Conservation (phyloP, 352 stramenopile genomes). For the Globisporangium takayamanum region DNA sequence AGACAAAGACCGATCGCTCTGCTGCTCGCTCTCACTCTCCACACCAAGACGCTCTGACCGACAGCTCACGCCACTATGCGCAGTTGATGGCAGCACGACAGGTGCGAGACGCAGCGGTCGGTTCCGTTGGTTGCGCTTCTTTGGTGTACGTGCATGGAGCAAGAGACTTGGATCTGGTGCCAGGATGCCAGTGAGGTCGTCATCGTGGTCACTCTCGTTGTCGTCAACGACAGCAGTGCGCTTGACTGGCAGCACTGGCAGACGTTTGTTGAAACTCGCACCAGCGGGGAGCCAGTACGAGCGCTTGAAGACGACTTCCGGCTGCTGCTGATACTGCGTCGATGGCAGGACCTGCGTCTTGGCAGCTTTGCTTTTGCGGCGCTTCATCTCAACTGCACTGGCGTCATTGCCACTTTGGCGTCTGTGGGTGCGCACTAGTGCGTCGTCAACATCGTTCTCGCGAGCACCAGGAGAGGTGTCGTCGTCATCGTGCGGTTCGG, state of each 20-base stretch:
- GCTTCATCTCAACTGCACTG: too few relatives aligned
- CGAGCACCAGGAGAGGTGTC: too few relatives aligned
- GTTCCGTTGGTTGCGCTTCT: slow-evolving; percentile 41
- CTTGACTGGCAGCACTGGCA: slow-evolving; percentile 30
- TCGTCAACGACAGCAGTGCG: neutral
- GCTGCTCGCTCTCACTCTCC: slow-evolving; percentile 7
- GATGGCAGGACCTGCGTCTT: neutral
- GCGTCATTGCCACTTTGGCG: neutral
- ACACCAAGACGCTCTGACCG: neutral
- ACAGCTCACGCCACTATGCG: neutral
- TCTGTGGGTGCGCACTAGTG: too few relatives aligned
- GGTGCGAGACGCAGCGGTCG: slow-evolving; percentile 34
- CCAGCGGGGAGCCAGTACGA: slow-evolving; percentile 70
- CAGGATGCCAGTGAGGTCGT: slow-evolving; percentile 2
- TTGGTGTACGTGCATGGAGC: slow-evolving; percentile 20
- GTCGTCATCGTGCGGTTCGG: neutral
- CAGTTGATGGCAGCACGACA: slow-evolving; percentile 11
- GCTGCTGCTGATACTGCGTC: neutral
- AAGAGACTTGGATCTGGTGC: neutral
- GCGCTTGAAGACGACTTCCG: slow-evolving; percentile 29
- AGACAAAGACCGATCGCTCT: neutral
- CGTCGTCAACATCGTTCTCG: too few relatives aligned
- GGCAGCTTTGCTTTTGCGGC: neutral
- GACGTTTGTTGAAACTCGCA: slow-evolving; percentile 30
- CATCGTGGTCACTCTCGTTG: slow-evolving; percentile 2